A percentile compares a stretch with the other conserved stretches of the same genome.
Conservation (phyloP, 768 basidiomycete genomes). For the Cantharellus anzutake region DNA sequence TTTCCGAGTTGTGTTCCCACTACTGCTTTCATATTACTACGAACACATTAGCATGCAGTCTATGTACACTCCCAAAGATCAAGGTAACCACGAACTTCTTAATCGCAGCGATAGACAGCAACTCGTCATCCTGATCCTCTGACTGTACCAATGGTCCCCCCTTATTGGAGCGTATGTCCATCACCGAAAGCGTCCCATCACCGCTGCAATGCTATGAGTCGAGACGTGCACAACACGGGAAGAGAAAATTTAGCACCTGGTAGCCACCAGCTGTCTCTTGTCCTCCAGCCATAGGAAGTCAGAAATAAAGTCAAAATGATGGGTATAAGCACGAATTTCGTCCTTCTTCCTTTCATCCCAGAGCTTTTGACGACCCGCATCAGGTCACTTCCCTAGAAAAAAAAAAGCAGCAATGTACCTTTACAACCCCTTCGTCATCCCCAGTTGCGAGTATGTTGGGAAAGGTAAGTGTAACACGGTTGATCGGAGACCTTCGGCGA, state of each 20-base stretch:
- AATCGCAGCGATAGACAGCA: slow-evolving; percentile 70
- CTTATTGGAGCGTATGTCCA: slow-evolving; percentile 76
- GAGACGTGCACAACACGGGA: too few species aligned
- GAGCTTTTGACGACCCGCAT: slow-evolving; percentile 29
- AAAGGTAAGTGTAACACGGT: slow-evolving; percentile 56
- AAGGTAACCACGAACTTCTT: slow-evolving; percentile 34
- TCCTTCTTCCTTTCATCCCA: slow-evolving; percentile 72
- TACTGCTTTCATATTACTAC: slow-evolving; percentile 51
- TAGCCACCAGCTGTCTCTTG: slow-evolving; percentile 69
- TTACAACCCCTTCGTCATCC: slow-evolving; percentile 88
- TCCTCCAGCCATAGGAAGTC: slow-evolving; percentile 77
- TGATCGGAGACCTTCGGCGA: slow-evolving; percentile 51
- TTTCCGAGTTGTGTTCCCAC: slow-evolving; percentile 85
- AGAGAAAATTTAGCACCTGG: slow-evolving; percentile 36
- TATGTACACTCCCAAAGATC: neutral
- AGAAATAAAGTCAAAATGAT: slow-evolving; percentile 89
- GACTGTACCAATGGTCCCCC: slow-evolving; percentile 62
- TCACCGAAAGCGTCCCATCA: slow-evolving; percentile 82
- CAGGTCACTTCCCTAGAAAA: neutral
- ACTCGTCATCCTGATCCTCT: slow-evolving; percentile 91
- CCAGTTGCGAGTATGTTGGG: slow-evolving; percentile 65
- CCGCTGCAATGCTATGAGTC: slow-evolving; percentile 30
- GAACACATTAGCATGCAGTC: neutral
- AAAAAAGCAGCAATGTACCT: slow-evolving; percentile 28
- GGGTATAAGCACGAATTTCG: slow-evolving; percentile 46